A percentile compares a stretch with the other conserved stretches of the same genome.
Conservation (phyloP, 1,284 basidiomycete species). For the Gymnopus androsaceus region DNA sequence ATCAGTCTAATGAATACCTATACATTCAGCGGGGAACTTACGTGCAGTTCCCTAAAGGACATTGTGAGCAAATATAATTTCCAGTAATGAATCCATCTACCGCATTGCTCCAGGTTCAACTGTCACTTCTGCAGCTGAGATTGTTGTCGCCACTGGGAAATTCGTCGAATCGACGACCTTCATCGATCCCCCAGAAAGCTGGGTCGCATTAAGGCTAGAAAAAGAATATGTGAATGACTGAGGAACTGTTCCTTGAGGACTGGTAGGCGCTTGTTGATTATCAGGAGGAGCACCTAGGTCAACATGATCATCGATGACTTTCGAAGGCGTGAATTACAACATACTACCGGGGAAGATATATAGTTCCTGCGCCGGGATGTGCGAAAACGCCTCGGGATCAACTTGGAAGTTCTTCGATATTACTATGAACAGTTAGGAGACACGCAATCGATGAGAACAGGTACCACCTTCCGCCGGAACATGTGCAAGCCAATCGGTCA, state of each 20-base stretch:
- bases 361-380: slow-evolving; percentile 59
- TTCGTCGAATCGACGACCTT: slow-evolving; percentile 64
- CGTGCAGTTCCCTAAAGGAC: slow-evolving; percentile 44
- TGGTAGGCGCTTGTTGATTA: slow-evolving; percentile 39
- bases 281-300: slow-evolving; percentile 38
- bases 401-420: slow-evolving; percentile 73
- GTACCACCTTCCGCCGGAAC: slow-evolving; percentile 47
- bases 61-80: background rate
- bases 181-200: slow-evolving; percentile 58
- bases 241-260: slow-evolving; percentile 54
- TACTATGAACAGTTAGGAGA: slow-evolving; percentile 47
- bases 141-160: slow-evolving; percentile 50
- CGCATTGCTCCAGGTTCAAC: slow-evolving; percentile 69
- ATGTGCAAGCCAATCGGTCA: slow-evolving; percentile 70
- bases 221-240: slow-evolving; percentile 56
- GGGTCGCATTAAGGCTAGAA: slow-evolving; percentile 52
- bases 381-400: slow-evolving; percentile 51
- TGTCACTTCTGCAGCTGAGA: slow-evolving; percentile 67
- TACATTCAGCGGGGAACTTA: slow-evolving; percentile 22
- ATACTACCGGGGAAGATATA: slow-evolving; percentile 60
- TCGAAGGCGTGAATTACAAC: slow-evolving; percentile 34
- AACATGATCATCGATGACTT: slow-evolving; percentile 13
- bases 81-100: slow-evolving; percentile 33
- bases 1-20: background rate
- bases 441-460: background rate